Evolutionary conservation across 2,329 filamentous ascomycete species (phyloP).

Genomic region (Chaetomium sp.): DNA sequence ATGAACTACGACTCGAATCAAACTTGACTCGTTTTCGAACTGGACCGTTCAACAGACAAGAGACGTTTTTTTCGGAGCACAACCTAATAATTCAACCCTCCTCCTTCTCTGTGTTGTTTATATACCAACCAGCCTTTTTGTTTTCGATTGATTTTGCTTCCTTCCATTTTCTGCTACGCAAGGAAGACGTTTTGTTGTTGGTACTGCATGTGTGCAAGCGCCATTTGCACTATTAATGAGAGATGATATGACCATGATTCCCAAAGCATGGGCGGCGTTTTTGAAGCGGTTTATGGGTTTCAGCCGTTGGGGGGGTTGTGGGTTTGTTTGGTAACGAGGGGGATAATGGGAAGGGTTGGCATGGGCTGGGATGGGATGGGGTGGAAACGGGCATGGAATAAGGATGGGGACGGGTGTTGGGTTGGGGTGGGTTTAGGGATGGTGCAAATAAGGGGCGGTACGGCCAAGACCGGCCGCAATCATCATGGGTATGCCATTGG

Average conservation of each 20-base stretch:
- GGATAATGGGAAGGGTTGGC: slow-evolving; percentile 1
- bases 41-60: background rate
- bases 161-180: background rate
- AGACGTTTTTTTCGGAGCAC: background rate
- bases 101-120: slow-evolving; percentile 8
- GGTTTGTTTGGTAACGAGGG: background rate
- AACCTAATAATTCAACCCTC: slow-evolving; percentile 3
- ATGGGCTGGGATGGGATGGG: background rate
- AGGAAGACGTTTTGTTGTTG: slow-evolving; percentile 16
- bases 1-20: slow-evolving; percentile 1
- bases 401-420: background rate
- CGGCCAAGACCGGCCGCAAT: background rate
- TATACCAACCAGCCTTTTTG: background rate
- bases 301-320: background rate
- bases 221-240: slow-evolving; percentile 22
- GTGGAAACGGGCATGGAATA: background rate
- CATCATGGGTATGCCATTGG: background rate
- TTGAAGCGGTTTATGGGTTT: background rate
- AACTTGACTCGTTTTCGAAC: background rate
- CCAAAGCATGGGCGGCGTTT: slow-evolving; percentile 35
- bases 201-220: slow-evolving; percentile 14
- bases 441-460: background rate
- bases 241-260: slow-evolving; percentile 32
- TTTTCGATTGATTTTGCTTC: background rate
- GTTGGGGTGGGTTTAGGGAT: background rate